Base-by-base conservation (phyloP, 208 protist genomes). In the Leishmania aethiopica region DNA sequence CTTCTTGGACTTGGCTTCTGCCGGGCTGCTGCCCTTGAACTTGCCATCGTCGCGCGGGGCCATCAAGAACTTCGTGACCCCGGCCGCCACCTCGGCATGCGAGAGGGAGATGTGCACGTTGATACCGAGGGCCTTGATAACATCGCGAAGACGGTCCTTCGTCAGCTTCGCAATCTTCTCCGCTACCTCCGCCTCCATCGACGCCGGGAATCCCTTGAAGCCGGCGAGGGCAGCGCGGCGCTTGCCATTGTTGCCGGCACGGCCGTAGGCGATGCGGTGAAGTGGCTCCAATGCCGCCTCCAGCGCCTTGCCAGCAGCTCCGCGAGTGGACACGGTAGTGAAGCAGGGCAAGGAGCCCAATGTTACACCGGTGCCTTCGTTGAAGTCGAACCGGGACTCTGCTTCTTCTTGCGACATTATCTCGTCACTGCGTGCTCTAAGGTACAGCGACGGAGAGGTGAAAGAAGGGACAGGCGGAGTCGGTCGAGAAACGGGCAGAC, bases 181-280 rank as follows among this genome's bases (percentile, higher is more conserved):
- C 55, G 45, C n/a, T 15, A 96, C 79, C 22, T 90, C 90, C 8
- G 57, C 79, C 77, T 78, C 57, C 85, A 91, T 88, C 5, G 85
- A 40, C 1, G 79, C 22, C 1, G 91, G 90, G 70, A 93, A 94
- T 40, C 94, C 94, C 47, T 89, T 80, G 83, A 97, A 97, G 53
- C 72, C 40, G 37, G 85, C 88, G 32, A 95, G 82, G 28, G 91
- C 92, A 1, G 47, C 72, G 19, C 91, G 89, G 8, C 94, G 92
- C 62, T 84, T 83, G 32, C 90, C 90, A 3, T 15, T 35, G n/a
- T 69, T 42, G 8, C 94, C 94, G 28, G 86, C 64, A 40, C 92
- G 92, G 42, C 89, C 87, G 87, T 92, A 97, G 37, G 93, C 87
- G 37, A 96, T 37, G 42, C 90, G 91, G 82, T 97, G 94, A 28